Evolutionary conservation across 768 basidiomycete species (phyloP).

Genomic region (Lentinula guzmanii): DNA sequence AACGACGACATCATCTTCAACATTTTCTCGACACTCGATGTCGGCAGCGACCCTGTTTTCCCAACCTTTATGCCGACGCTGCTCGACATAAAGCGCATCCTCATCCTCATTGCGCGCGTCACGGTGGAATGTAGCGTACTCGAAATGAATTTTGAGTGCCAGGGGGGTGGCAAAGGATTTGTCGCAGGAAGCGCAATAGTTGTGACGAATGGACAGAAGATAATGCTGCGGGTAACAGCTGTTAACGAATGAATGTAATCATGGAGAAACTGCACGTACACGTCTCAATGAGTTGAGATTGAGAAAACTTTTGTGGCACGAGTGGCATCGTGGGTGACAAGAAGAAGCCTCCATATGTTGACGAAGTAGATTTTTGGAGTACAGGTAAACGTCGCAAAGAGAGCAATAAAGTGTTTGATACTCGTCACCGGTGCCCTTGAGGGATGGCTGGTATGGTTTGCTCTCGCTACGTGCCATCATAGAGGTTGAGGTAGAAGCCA

Average conservation of each 20-base stretch:
- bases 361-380: too few species aligned
- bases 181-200: constrained; percentile 25
- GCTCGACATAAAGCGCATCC: constrained; percentile 9
- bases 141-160: constrained; percentile 24
- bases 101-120: constrained; percentile 7
- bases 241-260: background rate
- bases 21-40: constrained; percentile 16
- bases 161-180: constrained; percentile 20
- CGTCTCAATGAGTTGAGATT: constrained; percentile 24
- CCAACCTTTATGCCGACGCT: constrained; percentile 20
- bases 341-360: too few species aligned
- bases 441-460: background rate
- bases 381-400: too few species aligned
- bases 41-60: constrained; percentile 21
- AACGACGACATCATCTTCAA: constrained; percentile 14
- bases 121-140: constrained; percentile 21
- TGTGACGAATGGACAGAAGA: constrained; percentile 20
- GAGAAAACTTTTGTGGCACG: constrained; percentile 23
- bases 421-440: too few species aligned
- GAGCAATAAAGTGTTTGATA: too few species aligned
- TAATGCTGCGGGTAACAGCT: constrained; percentile 18
- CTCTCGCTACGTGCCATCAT: background rate
- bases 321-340: constrained; percentile 15
- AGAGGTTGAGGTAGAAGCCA: background rate
- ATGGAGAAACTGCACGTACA: constrained; percentile 13